A percentile compares a stretch with the other conserved stretches of the same genome.
Evolutionary conservation across 805 yeast genomes (phyloP).

Genomic region (Starmera dryadoides): DNA sequence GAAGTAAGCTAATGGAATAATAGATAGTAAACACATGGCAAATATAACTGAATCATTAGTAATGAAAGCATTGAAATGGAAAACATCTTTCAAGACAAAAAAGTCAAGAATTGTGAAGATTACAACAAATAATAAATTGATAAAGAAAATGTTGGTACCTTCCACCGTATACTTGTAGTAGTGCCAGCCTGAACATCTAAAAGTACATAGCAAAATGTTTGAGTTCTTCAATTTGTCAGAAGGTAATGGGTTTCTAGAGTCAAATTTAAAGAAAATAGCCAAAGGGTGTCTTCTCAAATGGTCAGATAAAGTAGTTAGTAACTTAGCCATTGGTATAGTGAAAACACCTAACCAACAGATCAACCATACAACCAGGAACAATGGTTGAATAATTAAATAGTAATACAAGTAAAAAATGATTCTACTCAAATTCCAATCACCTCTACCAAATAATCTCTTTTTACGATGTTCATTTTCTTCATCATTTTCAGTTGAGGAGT

Average conservation of each 20-base stretch:
- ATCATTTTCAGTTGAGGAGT: background rate
- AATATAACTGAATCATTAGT: conserved; percentile 66
- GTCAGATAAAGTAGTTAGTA: conserved; percentile 54
- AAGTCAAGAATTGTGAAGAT: conserved; percentile 77
- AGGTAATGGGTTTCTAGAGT: conserved; percentile 23
- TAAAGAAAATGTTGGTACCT: conserved; percentile 89
- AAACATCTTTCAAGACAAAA: conserved; percentile 47
- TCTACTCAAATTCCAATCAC: conserved; percentile 83
- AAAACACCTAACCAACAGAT: conserved; percentile 79
- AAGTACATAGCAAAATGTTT: conserved; percentile 77
- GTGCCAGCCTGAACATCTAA: conserved; percentile 85
- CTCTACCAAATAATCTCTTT: conserved; percentile 79
- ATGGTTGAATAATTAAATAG: conserved; percentile 65
- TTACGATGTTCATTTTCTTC: conserved; percentile 21
- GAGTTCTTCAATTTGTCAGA: conserved; percentile 26
- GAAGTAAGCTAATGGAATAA: conserved; percentile 91
- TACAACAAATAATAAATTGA: conserved; percentile 76
- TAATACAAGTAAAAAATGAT: conserved; percentile 66
- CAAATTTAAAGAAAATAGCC: conserved; percentile 70
- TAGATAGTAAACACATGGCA: conserved; percentile 69
- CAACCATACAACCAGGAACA: conserved; percentile 44
- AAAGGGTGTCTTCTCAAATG: conserved; percentile 89
- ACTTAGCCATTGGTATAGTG: conserved; percentile 90
- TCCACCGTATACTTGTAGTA: conserved; percentile 95
- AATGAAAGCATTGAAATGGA: conserved; percentile 22